Percentiles rank a stretch among this genome's conserved stretches.
Conservation (phyloP, 169 alveolate genomes). For the Eimeria falciformis region DNA sequence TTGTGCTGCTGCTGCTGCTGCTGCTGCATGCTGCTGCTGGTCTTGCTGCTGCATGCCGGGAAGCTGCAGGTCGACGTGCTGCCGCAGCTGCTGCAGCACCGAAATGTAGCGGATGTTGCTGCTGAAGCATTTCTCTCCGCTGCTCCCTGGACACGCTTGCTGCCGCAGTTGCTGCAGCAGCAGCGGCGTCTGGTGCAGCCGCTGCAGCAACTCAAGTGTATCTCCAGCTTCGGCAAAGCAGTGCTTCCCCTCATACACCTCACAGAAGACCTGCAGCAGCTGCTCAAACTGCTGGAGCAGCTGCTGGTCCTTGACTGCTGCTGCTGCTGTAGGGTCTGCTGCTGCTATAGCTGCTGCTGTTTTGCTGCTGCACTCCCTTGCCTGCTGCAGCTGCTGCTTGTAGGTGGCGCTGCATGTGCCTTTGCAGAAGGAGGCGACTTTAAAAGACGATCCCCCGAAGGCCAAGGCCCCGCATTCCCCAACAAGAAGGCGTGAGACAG, state of each 20-base stretch:
- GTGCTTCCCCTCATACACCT: constrained; percentile 33
- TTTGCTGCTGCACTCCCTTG: constrained; percentile 34
- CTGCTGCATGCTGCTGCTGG: neutral
- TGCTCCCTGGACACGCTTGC: constrained; percentile 54
- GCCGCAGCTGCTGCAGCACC: constrained; percentile 58
- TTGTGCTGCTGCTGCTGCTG: neutral
- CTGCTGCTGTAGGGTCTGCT: neutral
- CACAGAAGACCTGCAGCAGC: constrained; percentile 56
- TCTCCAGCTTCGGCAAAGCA: constrained; percentile 70
- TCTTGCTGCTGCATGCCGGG: constrained; percentile 47
- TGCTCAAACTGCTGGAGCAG: constrained; percentile 15
- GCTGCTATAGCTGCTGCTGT: constrained; percentile 54
- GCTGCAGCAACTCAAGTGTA: constrained; percentile 50
- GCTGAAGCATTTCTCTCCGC: constrained; percentile 66
- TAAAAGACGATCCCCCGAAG: constrained; percentile 64
- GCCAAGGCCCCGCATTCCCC: constrained; percentile 78
- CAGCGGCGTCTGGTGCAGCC: constrained; percentile 38
- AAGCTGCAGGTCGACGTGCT: constrained; percentile 42
- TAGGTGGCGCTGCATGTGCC: constrained; percentile 52
- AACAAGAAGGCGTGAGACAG: constrained; percentile 32
- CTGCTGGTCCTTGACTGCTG: constrained; percentile 2
- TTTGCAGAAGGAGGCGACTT: constrained; percentile 66
- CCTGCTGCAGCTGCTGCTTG: constrained; percentile 31
- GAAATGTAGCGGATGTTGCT: constrained; percentile 57
- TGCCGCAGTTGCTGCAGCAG: constrained; percentile 40